phyloP scores from a whole-genome alignment of 192 early-diverging fungal species.

The Linnemannia exigua region DNA sequence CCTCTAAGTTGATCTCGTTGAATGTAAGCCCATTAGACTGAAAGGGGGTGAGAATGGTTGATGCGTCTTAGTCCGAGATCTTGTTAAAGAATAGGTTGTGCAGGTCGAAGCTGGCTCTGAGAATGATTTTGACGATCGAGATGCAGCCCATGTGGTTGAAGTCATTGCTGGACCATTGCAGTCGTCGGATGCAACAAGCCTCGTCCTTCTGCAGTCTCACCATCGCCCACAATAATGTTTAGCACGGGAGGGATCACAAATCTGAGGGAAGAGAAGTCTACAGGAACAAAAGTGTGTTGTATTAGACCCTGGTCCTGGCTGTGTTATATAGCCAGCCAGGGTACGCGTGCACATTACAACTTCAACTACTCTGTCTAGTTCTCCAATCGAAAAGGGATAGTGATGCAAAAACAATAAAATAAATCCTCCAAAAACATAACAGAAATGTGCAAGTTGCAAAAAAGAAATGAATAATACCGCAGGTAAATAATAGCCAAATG shows the following conservation, averaged over 20 bases:
- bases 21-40: slow-evolving; percentile 36
- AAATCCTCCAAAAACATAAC: too few relatives aligned
- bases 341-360: too few relatives aligned
- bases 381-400: too few relatives aligned
- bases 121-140: slow-evolving; percentile 49
- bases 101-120: slow-evolving; percentile 17
- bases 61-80: slow-evolving; percentile 52
- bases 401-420: too few relatives aligned
- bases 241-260: too few relatives aligned
- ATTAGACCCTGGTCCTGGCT: too few relatives aligned
- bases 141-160: slow-evolving; percentile 54
- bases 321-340: too few relatives aligned
- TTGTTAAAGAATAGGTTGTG: slow-evolving; percentile 44
- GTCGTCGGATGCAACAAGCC: slow-evolving; percentile 41
- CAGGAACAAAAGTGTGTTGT: too few relatives aligned
- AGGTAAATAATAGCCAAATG: background rate
- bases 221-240: slow-evolving; percentile 20
- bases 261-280: too few relatives aligned
- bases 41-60: slow-evolving; percentile 47
- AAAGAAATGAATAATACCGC: background rate
- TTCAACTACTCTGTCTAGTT: too few relatives aligned
- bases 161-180: slow-evolving; percentile 35
- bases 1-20: slow-evolving; percentile 50
- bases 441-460: background rate
- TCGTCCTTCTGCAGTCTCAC: slow-evolving; percentile 33